Evolutionary conservation across 2,329 filamentous ascomycete genomes (phyloP), one percentile per base, ranked within the genome.

Genomic region (Pestalotiopsis fici): DNA sequence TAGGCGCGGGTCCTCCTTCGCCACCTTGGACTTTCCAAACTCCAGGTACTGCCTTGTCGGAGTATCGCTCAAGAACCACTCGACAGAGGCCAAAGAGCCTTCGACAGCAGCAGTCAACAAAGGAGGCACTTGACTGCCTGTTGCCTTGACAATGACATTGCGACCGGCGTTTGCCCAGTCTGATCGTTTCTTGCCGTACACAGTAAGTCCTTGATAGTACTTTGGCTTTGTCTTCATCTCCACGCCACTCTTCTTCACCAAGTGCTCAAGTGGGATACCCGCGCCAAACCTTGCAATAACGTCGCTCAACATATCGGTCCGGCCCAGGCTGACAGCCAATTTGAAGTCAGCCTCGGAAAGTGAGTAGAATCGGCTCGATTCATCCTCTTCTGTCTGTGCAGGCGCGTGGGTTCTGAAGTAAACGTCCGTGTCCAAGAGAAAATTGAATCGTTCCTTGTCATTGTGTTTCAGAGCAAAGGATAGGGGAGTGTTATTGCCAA

Each of bases 51-150:
- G 83, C 31, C 89, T 84, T 71, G 88, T 79, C 0, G 93, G 92
- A 0, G 88, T 86, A 69, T 93, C 91, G 67, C 91, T 90, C 66
- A 94, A 78, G 76, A 95, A 93, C 88, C 92, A 97, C 74, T 96
- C 90, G 0, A 93, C 87, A 21, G 86, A 85, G 50, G 91, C 87
- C n/a, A 95, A 76, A 23, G 83, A 91, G 3, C 89, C 88, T 2
- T 73, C 72, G 9, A 80, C 72, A 13, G 87, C 89, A 57, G 90
- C 89, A 68, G 85, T 79, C 1, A 93, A 83, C 9, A 93, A 79
- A 3, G 90, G 92, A 2, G 90, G 86, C 0, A 80, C 82, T 39
- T 82, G 80, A 63, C 80, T 75, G 11, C 83, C 85, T 0, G 76
- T 78, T 3, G 78, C 73, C 54, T 75, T 80, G 13, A 75, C 72